phyloP scores from a whole-genome alignment of 495 filamentous ascomycete genomes.

The Oleoguttula mirabilis region DNA sequence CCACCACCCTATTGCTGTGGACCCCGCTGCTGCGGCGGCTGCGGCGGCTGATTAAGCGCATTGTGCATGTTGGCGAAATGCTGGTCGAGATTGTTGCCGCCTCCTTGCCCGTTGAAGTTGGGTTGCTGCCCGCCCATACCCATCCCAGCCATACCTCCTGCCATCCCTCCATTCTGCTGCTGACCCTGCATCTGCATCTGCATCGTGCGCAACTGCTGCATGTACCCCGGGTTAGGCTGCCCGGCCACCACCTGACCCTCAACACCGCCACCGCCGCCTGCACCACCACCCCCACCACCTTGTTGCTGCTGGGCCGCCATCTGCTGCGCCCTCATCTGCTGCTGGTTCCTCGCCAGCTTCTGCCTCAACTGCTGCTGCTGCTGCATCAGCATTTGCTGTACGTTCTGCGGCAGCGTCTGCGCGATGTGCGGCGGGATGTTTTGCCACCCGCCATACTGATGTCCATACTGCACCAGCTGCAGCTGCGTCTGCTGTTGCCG shows the following conservation, averaged over 20 bases:
- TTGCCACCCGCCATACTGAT: slow-evolving; percentile 6
- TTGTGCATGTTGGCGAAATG: slow-evolving; percentile 9
- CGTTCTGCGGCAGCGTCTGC: background rate
- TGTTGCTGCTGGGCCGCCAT: slow-evolving; percentile 16
- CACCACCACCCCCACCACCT: background rate
- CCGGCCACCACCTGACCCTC: slow-evolving; percentile 5
- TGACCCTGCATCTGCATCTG: slow-evolving; percentile 1
- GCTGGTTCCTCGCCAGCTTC: slow-evolving; percentile 1
- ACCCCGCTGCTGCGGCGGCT: too few relatives aligned
- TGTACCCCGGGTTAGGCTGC: slow-evolving; percentile 12
- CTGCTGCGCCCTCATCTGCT: slow-evolving; percentile 8
- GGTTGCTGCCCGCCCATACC: background rate
- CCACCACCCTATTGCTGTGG: too few relatives aligned
- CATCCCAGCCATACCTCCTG: background rate
- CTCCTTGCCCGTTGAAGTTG: slow-evolving; percentile 2
- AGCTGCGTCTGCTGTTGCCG: background rate
- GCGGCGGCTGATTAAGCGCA: slow-evolving; percentile 6
- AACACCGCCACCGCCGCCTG: background rate
- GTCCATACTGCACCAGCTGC: background rate
- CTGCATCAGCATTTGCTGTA: background rate
- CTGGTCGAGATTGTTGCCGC: slow-evolving; percentile 2
- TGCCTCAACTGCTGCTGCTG: background rate
- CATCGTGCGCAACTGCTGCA: slow-evolving; percentile 6
- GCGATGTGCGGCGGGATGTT: slow-evolving; percentile 9
- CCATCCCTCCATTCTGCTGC: background rate